phyloP scores from a whole-genome alignment of 495 filamentous ascomycete genomes.

The Penicillium canariense region DNA sequence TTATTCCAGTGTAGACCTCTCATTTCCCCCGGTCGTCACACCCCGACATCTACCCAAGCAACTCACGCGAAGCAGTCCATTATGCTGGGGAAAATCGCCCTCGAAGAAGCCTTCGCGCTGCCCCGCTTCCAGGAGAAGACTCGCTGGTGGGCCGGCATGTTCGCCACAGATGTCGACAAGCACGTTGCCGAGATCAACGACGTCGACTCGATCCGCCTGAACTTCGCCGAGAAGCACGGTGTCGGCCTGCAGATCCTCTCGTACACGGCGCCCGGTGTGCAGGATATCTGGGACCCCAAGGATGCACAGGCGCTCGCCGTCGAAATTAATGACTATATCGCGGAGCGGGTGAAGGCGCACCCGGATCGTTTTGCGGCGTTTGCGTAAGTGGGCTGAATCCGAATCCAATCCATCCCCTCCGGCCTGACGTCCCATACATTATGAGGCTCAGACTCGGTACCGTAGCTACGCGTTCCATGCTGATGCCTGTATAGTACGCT shows the following conservation, averaged over 20 bases:
- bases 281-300: slow-evolving; percentile 52
- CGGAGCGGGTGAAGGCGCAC: slow-evolving; percentile 46
- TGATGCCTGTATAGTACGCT: slow-evolving; percentile 30
- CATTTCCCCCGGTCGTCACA: neutral
- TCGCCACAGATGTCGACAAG: slow-evolving; percentile 43
- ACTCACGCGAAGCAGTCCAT: no score
- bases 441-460: no score
- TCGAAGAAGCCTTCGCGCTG: slow-evolving; percentile 52
- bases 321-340: slow-evolving; percentile 59
- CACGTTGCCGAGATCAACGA: slow-evolving; percentile 45
- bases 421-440: no score
- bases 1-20: neutral
- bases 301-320: slow-evolving; percentile 45
- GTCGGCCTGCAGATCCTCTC: slow-evolving; percentile 61
- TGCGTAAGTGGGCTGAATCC: slow-evolving; percentile 36
- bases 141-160: slow-evolving; percentile 46
- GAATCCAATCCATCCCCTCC: no score
- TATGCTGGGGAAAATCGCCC: slow-evolving; percentile 52
- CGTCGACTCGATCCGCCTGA: slow-evolving; percentile 50
- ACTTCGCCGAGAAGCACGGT: slow-evolving; percentile 55
- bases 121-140: slow-evolving; percentile 49
- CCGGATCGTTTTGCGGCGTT: slow-evolving; percentile 58
- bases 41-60: neutral
- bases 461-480: no score
- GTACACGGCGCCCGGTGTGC: slow-evolving; percentile 54